Evolutionary conservation across 176 grass and related monocot genomes (phyloP), one percentile per base, ranked within the genome.

Genomic region (Saccharum officinarum): DNA sequence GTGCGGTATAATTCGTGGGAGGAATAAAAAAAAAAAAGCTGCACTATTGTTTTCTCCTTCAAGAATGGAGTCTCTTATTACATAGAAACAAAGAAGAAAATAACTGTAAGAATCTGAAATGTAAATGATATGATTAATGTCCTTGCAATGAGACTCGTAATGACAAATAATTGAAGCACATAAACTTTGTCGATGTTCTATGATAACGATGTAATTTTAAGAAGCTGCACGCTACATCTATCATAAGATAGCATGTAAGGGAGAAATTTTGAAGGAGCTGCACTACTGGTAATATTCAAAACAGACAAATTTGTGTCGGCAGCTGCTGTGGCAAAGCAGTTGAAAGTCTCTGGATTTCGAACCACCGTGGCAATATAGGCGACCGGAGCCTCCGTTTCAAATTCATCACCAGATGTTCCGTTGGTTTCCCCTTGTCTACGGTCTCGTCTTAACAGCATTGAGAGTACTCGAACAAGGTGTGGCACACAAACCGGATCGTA

Each of bases 171-270:
- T 36, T 55, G 12, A 4, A 72, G 18, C 10, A 55, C 34, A 28
- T 16, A 0, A 37, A 37, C 4, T 17, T 7, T 20, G 3, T 20
- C 25, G 31, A 15, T 60, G 45, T 40, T 71, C 34, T 74, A 80
- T 10, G 69, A 69, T 11, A 10, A 69, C 18, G 38, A 22, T 17
- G 78, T 74, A 81, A 96, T 25, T 73, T 60, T 77, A 83, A 96
- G 91, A 81, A 96, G 94, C 72, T 88, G 93, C 6, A 99, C 92
- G 23, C 81, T 94, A 9, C 84, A 94, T 86, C 86, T 77, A 25
- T 99, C 93, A 39, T 96, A 96, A 9, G 93, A 94, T 7, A 83
- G 67, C 92, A 96, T 92, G 76, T 96, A 96, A 70, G 90, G 89
- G 36, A 99, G 90, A 78, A 94, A 78, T 79, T 84, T 91, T 18